Evolutionary conservation across 805 yeast genomes (phyloP).

Genomic region (Vanderwaltozyma tropicalis): DNA sequence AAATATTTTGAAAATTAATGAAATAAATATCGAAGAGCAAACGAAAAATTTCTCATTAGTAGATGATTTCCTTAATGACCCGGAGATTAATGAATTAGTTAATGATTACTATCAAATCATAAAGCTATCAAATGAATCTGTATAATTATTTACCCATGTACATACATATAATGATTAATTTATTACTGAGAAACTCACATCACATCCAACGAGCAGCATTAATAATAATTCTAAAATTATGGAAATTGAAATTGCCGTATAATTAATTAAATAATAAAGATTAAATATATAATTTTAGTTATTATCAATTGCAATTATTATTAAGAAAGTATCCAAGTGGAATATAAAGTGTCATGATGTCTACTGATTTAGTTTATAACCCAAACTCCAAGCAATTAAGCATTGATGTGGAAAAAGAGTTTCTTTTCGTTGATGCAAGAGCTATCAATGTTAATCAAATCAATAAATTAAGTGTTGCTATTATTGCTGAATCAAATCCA

Average conservation of each 20-base stretch:
- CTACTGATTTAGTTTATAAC: slow-evolving; percentile 14
- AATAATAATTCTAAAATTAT: too few relatives aligned
- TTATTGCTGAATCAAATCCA: slow-evolving; percentile 35
- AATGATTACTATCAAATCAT: slow-evolving; percentile 1
- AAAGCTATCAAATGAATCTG: not conserved
- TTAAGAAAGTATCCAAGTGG: too few relatives aligned
- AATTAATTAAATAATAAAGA: too few relatives aligned
- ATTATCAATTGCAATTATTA: not conserved
- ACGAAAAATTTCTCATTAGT: not conserved
- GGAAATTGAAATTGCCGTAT: not conserved
- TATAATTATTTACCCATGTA: too few relatives aligned
- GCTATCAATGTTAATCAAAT: slow-evolving; percentile 26
- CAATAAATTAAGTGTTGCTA: slow-evolving; percentile 27
- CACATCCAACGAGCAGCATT: too few relatives aligned
- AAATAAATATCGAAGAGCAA: not conserved
- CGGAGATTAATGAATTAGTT: slow-evolving; percentile 2
- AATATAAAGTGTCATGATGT: not conserved
- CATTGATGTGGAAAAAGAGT: slow-evolving; percentile 6
- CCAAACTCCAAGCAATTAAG: slow-evolving; percentile 20
- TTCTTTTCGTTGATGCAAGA: slow-evolving; percentile 4
- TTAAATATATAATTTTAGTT: too few relatives aligned
- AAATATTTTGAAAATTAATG: slow-evolving; percentile 1
- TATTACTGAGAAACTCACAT: too few relatives aligned
- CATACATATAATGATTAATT: too few relatives aligned
- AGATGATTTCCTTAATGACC: not conserved